Evolutionary conservation across 177 flowering plant genomes (phyloP), one percentile per base, ranked within the genome.

Genomic region (Vitis hybrid): DNA sequence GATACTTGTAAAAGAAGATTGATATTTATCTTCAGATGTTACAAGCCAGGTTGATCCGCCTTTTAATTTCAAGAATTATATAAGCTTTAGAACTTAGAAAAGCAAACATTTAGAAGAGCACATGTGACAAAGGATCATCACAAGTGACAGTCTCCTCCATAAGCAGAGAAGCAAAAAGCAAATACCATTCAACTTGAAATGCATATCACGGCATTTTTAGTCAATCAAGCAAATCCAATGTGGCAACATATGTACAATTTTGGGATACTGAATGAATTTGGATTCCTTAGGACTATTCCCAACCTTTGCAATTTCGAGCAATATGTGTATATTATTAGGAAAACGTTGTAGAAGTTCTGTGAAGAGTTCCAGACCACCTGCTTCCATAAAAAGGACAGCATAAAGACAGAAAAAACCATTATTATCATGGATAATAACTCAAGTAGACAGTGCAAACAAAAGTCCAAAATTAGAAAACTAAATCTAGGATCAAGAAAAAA

Each of bases 221-320:
- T 18, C 18, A 33, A 60, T 2, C 22, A 18, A 8, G 12, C 28
- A 20, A 18, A 60, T 18, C 24, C 47, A 19, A 8, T 10, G 44
- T 49, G 50, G 59, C 31, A 68, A 44, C 14, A 7, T 7, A 58
- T 2, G 33, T 6, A 58, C 55, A 51, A 15, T 1, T 19, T 55
- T 55, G 58, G 7, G 18, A 13, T 55, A 55, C 47, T 38, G 47
- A 38, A 38, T 38, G 47, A 59, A 20, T 12, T 59, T 47, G 38
- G 71, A 58, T 19, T 59, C 54, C 9, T 58, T 15, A 60, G 9
- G 38, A 12, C 10, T 69, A n/a, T 15, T 52, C 24, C 83, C 71
- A 58, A 90, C 97, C 98, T 93, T 95, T 62, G 99, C 99, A 62
- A 86, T 82, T 85, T 95, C 99, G 77, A 93, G 89, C 64, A 95